A percentile compares a stretch with the other conserved stretches of the same genome.
Conservation (phyloP, 768 basidiomycete species). For the Termitomyces sp. region DNA sequence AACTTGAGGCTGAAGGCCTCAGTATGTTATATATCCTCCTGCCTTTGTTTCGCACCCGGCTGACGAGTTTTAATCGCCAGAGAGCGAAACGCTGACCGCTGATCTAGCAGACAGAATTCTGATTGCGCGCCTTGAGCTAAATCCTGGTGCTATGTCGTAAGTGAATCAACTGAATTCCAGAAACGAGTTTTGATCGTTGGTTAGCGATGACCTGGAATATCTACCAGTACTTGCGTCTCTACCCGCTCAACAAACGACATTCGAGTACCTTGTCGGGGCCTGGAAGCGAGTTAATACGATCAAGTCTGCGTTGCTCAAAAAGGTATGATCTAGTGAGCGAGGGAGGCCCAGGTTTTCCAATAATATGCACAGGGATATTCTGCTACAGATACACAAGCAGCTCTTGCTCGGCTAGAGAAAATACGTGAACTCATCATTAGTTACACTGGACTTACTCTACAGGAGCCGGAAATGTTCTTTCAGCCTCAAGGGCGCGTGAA, state of each 20-base stretch:
- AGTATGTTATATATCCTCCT: conserved; percentile 29
- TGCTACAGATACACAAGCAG: conserved; percentile 57
- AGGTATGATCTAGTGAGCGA: conserved; percentile 33
- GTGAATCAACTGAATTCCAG: conserved; percentile 19
- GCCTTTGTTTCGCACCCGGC: neutral
- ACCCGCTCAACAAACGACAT: conserved; percentile 71
- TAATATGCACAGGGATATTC: conserved; percentile 43
- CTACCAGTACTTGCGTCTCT: conserved; percentile 70
- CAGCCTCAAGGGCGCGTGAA: conserved; percentile 67
- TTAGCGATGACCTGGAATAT: conserved; percentile 72
- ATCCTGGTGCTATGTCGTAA: conserved; percentile 68
- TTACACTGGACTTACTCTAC: conserved; percentile 83
- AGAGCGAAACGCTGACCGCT: conserved; percentile 39
- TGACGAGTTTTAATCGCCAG: conserved; percentile 16
- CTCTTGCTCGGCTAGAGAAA: conserved; percentile 63
- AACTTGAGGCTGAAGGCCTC: conserved; percentile 57
- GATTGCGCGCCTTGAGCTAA: conserved; percentile 79
- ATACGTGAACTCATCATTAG: conserved; percentile 80
- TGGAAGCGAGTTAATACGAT: conserved; percentile 83
- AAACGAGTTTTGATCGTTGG: neutral
- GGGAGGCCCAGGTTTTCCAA: neutral
- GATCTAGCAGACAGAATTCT: conserved; percentile 74
- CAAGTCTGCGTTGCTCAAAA: conserved; percentile 52
- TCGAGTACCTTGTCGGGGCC: conserved; percentile 85
- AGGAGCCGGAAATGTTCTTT: conserved; percentile 94